These are phyloP conservation scores for Meyerozyma smithsonii DNA, from an alignment of 1,139 yeast species.

Conservation along the genomic window DNA sequence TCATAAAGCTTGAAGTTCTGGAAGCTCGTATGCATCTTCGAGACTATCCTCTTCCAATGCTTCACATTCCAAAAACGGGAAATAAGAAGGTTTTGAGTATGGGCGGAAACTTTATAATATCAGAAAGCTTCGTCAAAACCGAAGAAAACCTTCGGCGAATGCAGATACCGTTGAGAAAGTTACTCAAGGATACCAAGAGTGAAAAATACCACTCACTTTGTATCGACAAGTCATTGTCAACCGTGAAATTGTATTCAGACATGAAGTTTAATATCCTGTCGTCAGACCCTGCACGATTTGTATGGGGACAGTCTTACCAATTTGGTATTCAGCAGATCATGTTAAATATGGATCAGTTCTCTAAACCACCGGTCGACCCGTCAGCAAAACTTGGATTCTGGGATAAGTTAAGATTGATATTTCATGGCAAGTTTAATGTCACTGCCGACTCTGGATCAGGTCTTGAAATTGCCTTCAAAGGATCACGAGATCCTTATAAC, in stretches of 20 bases:
- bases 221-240: conserved; percentile 72
- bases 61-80: conserved; percentile 29
- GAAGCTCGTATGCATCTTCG: conserved; percentile 55
- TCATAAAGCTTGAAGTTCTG: conserved; percentile 41
- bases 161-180: conserved; percentile 50
- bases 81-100: conserved; percentile 23
- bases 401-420: conserved; percentile 48
- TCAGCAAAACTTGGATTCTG: conserved; percentile 53
- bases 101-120: conserved; percentile 44
- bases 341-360: conserved; percentile 75
- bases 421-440: conserved; percentile 44
- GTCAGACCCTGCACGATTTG: conserved; percentile 57
- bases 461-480: conserved; percentile 51
- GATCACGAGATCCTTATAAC: conserved; percentile 43
- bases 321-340: conserved; percentile 82
- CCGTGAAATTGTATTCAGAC: conserved; percentile 69
- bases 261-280: conserved; percentile 54
- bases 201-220: conserved; percentile 52
- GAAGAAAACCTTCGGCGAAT: conserved; percentile 53
- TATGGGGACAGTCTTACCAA: conserved; percentile 84
- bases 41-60: conserved; percentile 65
- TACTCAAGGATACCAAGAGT: conserved; percentile 19
- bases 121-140: conserved; percentile 38
- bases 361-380: conserved; percentile 75
- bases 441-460: conserved; percentile 27